phyloP scores from a whole-genome alignment of 2,329 filamentous ascomycete species.

The Neonectria sp. region DNA sequence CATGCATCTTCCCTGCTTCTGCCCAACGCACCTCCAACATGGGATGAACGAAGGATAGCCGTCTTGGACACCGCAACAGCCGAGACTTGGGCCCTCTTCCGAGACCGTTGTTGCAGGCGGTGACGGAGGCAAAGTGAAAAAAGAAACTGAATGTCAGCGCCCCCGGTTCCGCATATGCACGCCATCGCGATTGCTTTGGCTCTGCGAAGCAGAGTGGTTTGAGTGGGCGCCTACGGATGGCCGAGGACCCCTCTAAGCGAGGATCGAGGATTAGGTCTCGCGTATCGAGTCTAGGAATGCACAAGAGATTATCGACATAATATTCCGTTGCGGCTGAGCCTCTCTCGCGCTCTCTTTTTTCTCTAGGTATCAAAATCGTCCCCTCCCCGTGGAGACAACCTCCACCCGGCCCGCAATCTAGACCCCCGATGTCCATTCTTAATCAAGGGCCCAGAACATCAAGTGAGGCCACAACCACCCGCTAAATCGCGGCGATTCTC shows the following conservation, averaged over 20 bases:
- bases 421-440: background rate
- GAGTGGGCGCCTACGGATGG: background rate
- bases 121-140: background rate
- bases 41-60: slow-evolving; percentile 3
- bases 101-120: slow-evolving; percentile 3
- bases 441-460: slow-evolving; percentile 7
- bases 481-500: background rate
- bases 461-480: background rate
- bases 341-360: background rate
- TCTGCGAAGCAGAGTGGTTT: background rate
- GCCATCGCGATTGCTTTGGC: background rate
- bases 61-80: background rate
- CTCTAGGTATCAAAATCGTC: background rate
- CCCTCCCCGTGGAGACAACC: background rate
- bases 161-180: background rate
- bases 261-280: background rate
- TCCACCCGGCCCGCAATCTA: slow-evolving; percentile 4
- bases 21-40: slow-evolving; percentile 2
- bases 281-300: slow-evolving; percentile 9
- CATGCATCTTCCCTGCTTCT: slow-evolving; percentile 3
- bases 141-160: background rate
- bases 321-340: slow-evolving; percentile 20
- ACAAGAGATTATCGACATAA: slow-evolving; percentile 10
- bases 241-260: background rate
- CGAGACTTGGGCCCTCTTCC: background rate